A percentile compares a stretch with the other conserved stretches of the same genome.
Conservation (phyloP, 768 basidiomycete genomes). For the Hygrocybe coccinea region DNA sequence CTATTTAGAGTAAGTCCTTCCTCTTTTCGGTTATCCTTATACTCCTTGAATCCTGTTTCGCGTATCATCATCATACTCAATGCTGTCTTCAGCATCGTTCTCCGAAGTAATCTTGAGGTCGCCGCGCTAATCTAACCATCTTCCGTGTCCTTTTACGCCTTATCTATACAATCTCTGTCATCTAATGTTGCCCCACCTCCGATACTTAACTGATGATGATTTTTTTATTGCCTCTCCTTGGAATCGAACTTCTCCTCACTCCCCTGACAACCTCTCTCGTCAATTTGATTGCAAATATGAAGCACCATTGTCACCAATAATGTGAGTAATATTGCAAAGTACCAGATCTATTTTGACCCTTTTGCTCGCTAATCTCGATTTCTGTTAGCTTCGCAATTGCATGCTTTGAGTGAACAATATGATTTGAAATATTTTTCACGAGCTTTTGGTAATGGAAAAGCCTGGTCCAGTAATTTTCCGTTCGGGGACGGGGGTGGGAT, state of each 20-base stretch:
- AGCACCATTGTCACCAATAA: slow-evolving; percentile 2
- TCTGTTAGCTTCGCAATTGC: no score
- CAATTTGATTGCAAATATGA: background rate
- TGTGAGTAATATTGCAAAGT: background rate
- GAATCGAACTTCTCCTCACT: no score
- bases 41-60: slow-evolving; percentile 24
- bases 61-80: slow-evolving; percentile 13
- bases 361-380: no score
- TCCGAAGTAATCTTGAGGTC: slow-evolving; percentile 59
- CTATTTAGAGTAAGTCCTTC: slow-evolving; percentile 59
- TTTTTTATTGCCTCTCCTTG: no score
- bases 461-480: no score
- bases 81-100: slow-evolving; percentile 52
- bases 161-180: background rate
- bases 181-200: background rate
- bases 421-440: no score
- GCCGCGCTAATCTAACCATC: slow-evolving; percentile 56
- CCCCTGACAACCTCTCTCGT: no score
- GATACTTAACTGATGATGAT: background rate
- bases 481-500: no score
- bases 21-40: slow-evolving; percentile 14
- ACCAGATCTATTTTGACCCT: no score
- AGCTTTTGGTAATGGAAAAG: no score
- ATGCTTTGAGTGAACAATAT: no score
- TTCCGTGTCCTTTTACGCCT: slow-evolving; percentile 8